phyloP scores from a whole-genome alignment of 805 yeast genomes.

The Ogataea pini region DNA sequence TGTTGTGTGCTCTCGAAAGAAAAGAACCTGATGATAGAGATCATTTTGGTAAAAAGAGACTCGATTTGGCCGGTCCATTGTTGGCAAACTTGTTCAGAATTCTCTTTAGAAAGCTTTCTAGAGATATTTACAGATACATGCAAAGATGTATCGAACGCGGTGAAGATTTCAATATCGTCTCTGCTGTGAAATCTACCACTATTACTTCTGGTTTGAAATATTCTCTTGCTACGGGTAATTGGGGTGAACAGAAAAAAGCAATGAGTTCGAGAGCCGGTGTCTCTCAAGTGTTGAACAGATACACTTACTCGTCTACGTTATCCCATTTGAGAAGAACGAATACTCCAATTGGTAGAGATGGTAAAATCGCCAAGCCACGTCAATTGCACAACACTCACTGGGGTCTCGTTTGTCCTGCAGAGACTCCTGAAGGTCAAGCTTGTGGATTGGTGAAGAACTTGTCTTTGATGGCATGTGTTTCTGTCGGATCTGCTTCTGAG shows the following conservation, averaged over 20 bases:
- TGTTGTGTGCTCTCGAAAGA: conserved; percentile 94
- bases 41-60: conserved; percentile 97
- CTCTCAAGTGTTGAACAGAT: conserved; percentile 95
- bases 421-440: conserved; percentile 99
- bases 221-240: conserved; percentile 98
- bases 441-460: conserved; percentile 98
- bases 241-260: conserved; percentile 99
- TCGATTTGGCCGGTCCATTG: conserved; percentile 98
- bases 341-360: conserved; percentile 99
- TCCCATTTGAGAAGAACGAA: conserved; percentile 99
- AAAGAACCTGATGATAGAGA: conserved; percentile 99
- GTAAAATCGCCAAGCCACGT: conserved; percentile 98
- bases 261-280: conserved; percentile 99
- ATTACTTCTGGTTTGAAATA: conserved; percentile 96
- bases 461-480: conserved; percentile 94
- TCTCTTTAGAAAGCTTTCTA: conserved; percentile 90
- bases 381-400: conserved; percentile 99
- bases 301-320: conserved; percentile 96
- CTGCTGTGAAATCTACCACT: conserved; percentile 96
- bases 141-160: conserved; percentile 98
- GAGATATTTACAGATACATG: conserved; percentile 96
- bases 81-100: conserved; percentile 94
- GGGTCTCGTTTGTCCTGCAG: conserved; percentile 99
- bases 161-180: conserved; percentile 91
- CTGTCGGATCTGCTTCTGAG: conserved; percentile 97